Evolutionary conservation across 495 filamentous ascomycete species (phyloP).

Genomic region (Penicillium nucicola): DNA sequence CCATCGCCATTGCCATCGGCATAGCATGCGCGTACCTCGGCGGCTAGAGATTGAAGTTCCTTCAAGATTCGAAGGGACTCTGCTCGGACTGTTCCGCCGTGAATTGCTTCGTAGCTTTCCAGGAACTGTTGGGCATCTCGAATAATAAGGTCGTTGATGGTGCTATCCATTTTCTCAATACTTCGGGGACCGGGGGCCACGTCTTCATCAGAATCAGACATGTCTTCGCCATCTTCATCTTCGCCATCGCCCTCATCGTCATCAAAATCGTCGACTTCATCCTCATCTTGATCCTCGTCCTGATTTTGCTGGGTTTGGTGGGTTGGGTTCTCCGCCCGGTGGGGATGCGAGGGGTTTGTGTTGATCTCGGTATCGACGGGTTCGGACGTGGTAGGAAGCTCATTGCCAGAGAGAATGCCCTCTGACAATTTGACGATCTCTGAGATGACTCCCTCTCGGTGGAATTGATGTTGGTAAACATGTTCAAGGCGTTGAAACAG

Average conservation of each 20-base stretch:
- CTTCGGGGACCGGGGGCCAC: slow-evolving; percentile 48
- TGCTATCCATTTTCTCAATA: slow-evolving; percentile 49
- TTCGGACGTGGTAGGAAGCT: slow-evolving; percentile 4
- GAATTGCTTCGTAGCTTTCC: slow-evolving; percentile 73
- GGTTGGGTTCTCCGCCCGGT: not conserved
- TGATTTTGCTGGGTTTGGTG: slow-evolving; percentile 38
- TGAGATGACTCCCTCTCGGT: slow-evolving; percentile 92
- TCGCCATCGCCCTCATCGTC: slow-evolving; percentile 60
- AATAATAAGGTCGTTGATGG: slow-evolving; percentile 70
- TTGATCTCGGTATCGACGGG: slow-evolving; percentile 22
- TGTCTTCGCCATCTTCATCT: slow-evolving; percentile 60
- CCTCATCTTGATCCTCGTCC: slow-evolving; percentile 52
- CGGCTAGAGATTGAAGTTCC: slow-evolving; percentile 67
- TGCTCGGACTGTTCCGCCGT: slow-evolving; percentile 66
- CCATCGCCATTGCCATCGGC: slow-evolving; percentile 48
- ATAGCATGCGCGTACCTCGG: slow-evolving; percentile 68
- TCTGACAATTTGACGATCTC: slow-evolving; percentile 80
- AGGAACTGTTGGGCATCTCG: slow-evolving; percentile 77
- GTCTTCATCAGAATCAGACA: slow-evolving; percentile 66
- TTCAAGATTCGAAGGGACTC: slow-evolving; percentile 74
- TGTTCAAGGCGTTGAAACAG: slow-evolving; percentile 76
- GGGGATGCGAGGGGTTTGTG: slow-evolving; percentile 5
- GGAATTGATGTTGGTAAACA: slow-evolving; percentile 94
- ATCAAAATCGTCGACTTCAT: slow-evolving; percentile 53
- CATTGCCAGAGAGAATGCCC: slow-evolving; percentile 41